A percentile compares a stretch with the other conserved stretches of the same genome.
Evolutionary conservation across 108 stramenopile genomes (phyloP).

Genomic region (Pseudonitzschia multiseries): DNA sequence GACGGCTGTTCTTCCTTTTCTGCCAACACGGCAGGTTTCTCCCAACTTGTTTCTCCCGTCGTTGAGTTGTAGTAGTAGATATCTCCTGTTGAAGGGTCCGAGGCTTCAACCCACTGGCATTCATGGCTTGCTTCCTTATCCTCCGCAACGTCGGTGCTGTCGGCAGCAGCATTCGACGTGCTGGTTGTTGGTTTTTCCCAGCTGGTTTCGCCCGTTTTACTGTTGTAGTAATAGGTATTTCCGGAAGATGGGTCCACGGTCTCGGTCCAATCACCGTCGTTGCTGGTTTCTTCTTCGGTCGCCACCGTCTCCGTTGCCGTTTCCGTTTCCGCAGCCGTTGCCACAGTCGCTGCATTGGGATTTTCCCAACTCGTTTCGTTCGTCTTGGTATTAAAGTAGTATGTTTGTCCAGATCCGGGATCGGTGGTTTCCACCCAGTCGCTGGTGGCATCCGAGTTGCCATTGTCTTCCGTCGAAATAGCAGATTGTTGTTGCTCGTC

Average conservation of each 20-base stretch:
- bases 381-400: constrained; percentile 22
- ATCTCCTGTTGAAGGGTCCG: constrained; percentile 17
- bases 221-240: constrained; percentile 24
- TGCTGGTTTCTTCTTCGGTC: not conserved
- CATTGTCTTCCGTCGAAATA: not conserved
- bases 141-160: not conserved
- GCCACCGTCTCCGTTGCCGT: not conserved
- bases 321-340: not conserved
- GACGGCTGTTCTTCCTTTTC: not conserved
- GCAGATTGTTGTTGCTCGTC: not conserved
- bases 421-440: constrained; percentile 24
- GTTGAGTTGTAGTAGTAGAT: constrained; percentile 35
- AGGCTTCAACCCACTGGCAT: constrained; percentile 18
- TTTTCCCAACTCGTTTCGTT: constrained; percentile 26
- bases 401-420: constrained; percentile 16
- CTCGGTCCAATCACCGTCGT: constrained; percentile 19
- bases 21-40: constrained; percentile 12
- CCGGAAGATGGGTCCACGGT: constrained; percentile 18
- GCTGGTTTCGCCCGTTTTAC: constrained; percentile 17
- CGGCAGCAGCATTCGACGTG: too few relatives aligned
- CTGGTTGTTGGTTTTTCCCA: constrained; percentile 20
- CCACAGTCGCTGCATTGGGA: not conserved
- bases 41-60: constrained; percentile 39
- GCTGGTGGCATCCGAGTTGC: not conserved
- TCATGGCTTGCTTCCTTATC: not conserved